A percentile compares a stretch with the other conserved stretches of the same genome.
Conservation (phyloP, 257 asterid genomes). For the Vinca minor region DNA sequence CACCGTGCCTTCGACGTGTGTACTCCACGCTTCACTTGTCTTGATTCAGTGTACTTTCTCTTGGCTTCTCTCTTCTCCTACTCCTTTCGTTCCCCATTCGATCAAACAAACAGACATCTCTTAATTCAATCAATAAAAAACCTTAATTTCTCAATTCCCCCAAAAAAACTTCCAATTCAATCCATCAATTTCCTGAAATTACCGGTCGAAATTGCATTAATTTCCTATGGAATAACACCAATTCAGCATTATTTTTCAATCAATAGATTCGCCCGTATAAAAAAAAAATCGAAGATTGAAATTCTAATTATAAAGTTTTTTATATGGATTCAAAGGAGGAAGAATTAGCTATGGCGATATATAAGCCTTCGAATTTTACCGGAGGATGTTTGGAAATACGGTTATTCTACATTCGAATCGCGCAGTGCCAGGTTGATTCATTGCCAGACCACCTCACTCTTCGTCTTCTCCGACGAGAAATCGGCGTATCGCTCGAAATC, state of each 20-base stretch:
- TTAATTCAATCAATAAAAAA: background rate
- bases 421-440: conserved; percentile 43
- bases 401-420: conserved; percentile 56
- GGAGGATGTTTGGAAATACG: conserved; percentile 65
- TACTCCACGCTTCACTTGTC: conserved; percentile 14
- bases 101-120: background rate
- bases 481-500: conserved; percentile 48
- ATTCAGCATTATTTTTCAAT: background rate
- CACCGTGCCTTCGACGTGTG: conserved; percentile 5
- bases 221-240: background rate
- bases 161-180: background rate
- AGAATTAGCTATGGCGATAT: conserved; percentile 42
- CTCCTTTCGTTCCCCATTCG: background rate
- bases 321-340: conserved; percentile 44
- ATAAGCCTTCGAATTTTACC: conserved; percentile 39
- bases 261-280: background rate
- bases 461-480: conserved; percentile 57
- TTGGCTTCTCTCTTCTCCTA: background rate
- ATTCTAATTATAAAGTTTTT: background rate
- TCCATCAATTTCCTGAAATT: background rate
- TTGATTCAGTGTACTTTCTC: background rate
- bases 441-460: conserved; percentile 50
- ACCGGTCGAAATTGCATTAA: background rate
- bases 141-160: background rate
- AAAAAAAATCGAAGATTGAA: conserved; percentile 7